phyloP scores from a whole-genome alignment of 139 green algal genomes.

The Chara braunii region DNA sequence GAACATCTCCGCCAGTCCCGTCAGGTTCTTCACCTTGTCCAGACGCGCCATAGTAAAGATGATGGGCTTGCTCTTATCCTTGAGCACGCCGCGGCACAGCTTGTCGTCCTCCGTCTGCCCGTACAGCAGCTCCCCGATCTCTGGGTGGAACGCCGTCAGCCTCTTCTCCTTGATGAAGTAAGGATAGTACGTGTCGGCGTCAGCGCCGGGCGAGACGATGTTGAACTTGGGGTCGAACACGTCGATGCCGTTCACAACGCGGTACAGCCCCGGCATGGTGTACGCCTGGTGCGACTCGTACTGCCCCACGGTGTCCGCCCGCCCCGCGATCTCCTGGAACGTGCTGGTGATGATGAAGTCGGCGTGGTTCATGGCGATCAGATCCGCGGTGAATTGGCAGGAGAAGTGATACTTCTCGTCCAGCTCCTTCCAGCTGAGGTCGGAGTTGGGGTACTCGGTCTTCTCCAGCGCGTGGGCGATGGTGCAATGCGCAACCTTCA shows the following conservation, averaged over 20 bases:
- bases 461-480: slow-evolving; percentile 82
- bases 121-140: slow-evolving; percentile 63
- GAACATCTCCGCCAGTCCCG: slow-evolving; percentile 63
- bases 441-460: slow-evolving; percentile 58
- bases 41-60: slow-evolving; percentile 76
- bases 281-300: slow-evolving; percentile 67
- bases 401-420: slow-evolving; percentile 68
- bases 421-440: slow-evolving; percentile 61
- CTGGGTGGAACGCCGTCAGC: slow-evolving; percentile 57
- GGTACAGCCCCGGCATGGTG: slow-evolving; percentile 68
- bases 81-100: slow-evolving; percentile 44
- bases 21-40: slow-evolving; percentile 80
- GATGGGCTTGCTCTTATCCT: slow-evolving; percentile 59
- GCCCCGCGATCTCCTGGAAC: slow-evolving; percentile 41
- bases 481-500: slow-evolving; percentile 62
- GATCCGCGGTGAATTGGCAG: slow-evolving; percentile 72
- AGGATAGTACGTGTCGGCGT: slow-evolving; percentile 74
- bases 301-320: slow-evolving; percentile 56
- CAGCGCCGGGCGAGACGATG: slow-evolving; percentile 71
- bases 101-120: slow-evolving; percentile 34
- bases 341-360: slow-evolving; percentile 68
- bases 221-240: slow-evolving; percentile 75
- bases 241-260: slow-evolving; percentile 60
- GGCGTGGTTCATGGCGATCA: slow-evolving; percentile 72
- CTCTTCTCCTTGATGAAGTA: slow-evolving; percentile 51